Evolutionary conservation across 2,329 filamentous ascomycete genomes (phyloP).

Genomic region (Pestalotiopsis sp.): DNA sequence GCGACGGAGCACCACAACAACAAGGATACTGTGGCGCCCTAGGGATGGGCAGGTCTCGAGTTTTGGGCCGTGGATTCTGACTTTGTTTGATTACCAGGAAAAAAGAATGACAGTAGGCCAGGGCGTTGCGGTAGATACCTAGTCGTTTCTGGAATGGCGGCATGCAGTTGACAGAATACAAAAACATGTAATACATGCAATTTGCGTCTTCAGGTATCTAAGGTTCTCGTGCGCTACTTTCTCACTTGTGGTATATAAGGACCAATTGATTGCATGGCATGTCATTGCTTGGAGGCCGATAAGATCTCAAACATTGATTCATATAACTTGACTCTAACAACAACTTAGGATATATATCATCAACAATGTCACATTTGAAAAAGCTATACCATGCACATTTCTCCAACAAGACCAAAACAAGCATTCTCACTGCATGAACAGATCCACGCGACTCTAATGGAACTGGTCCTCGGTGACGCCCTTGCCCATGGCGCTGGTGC

Average conservation of each 20-base stretch:
- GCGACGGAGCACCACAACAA: conserved; percentile 8
- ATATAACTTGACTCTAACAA: not conserved
- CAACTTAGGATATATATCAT: not conserved
- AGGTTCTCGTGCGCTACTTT: too few species aligned
- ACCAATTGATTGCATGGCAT: too few species aligned
- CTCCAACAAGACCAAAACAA: not conserved
- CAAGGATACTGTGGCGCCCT: not conserved
- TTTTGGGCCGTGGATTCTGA: not conserved
- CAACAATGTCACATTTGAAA: not conserved
- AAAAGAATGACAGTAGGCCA: not conserved
- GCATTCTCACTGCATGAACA: too few species aligned
- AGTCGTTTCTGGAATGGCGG: not conserved
- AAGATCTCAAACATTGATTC: not conserved
- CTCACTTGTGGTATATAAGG: too few species aligned
- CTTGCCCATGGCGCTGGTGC: conserved; percentile 94
- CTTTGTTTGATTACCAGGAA: not conserved
- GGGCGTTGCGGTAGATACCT: not conserved
- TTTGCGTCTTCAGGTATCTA: too few species aligned
- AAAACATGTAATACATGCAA: too few species aligned
- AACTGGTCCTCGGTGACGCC: conserved; percentile 99
- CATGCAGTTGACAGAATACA: too few species aligned
- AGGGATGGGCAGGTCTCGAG: not conserved
- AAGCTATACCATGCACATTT: not conserved
- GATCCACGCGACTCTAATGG: conserved; percentile 42
- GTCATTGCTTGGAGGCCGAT: too few species aligned